These are phyloP conservation scores for Achlya hypogyna DNA, from an alignment of 352 stramenopile genomes.

Conservation along the genomic window DNA sequence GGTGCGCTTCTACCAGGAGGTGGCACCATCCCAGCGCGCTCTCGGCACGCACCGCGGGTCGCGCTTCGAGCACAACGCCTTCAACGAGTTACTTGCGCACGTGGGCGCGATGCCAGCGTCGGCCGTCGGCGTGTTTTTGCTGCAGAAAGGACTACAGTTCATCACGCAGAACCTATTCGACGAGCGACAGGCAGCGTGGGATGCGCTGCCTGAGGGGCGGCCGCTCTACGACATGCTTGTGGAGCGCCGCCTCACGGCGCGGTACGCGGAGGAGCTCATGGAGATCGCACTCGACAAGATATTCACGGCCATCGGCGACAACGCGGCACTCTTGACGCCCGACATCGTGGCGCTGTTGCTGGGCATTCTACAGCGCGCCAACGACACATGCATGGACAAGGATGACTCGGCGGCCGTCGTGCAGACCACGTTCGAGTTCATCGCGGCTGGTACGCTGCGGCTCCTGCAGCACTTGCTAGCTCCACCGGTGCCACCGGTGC, in stretches of 20 bases:
- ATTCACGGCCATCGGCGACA: slow-evolving; percentile 10
- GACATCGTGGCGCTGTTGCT: slow-evolving; percentile 2
- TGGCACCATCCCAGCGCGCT: background rate
- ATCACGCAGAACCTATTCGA: slow-evolving; percentile 14
- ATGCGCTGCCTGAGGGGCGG: background rate
- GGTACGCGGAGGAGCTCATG: slow-evolving; percentile 12
- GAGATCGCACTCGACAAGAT: slow-evolving; percentile 11
- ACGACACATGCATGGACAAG: slow-evolving; percentile 7
- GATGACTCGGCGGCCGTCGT: background rate
- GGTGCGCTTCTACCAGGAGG: slow-evolving; percentile 1
- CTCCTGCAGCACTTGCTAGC: background rate
- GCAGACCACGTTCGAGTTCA: background rate
- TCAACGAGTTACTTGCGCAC: slow-evolving; percentile 2
- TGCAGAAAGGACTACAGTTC: slow-evolving; percentile 19
- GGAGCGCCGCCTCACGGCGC: background rate
- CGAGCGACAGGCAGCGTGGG: slow-evolving; percentile 6
- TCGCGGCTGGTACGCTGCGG: background rate
- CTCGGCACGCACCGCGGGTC: background rate
- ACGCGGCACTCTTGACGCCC: background rate
- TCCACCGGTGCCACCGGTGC: background rate
- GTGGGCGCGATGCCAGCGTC: background rate
- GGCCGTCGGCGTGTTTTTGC: background rate
- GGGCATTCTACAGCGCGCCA: background rate
- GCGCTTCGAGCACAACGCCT: slow-evolving; percentile 3
- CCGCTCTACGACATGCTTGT: background rate